Base-by-base conservation (phyloP, 768 basidiomycete genomes). In the Exsudoporus frostii region DNA sequence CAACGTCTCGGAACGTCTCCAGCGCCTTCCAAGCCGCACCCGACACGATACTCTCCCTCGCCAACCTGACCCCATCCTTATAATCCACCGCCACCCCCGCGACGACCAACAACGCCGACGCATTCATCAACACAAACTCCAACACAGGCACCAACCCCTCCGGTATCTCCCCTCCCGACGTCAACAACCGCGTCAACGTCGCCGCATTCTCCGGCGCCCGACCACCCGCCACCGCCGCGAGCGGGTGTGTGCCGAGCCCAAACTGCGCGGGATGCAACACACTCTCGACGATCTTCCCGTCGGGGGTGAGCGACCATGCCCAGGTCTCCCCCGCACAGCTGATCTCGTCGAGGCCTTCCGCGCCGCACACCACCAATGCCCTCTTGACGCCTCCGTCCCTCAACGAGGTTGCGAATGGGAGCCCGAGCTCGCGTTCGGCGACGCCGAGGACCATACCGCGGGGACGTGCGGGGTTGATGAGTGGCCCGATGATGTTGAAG, bases 401-500 rank as follows among this genome's bases (percentile, higher is more conserved):
- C 25, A 96, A 72, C 3, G 88, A 87, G 45, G 82, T 74, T 0
- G 90, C 93, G 64, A 96, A 98, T 0, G 90, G 84, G 7, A 74
- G 68, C 0, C 95, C 96, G 22, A 99, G 81, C 61, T 85, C 84
- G 44, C 74, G 83, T 54, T 86, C 86, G 9, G 93, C 88, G 32
- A 99, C 88, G 40, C 96, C 96, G 34, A 98, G 77, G 5, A 98
- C 82, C 88, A 98, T 94, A 3, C 92, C 87, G 4, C 78, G 79
- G 3, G 97, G 96, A 9, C 76, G 73, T 0, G 91, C 86, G 3
- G 96, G 97, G 71, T 96, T 98, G 71, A 96, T 88, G 36, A 98
- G 80, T 0, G 96, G 97, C 0, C 97, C 95, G 30, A 98, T 78
- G 53, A 94, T 74, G 72, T 99, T 98, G 81, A 97, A 98, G 75